Percentiles rank a stretch among this genome's conserved stretches.
Evolutionary conservation across 225 moss, liverwort and hornwort genomes (phyloP).

Genomic region (Bryoerythrophyllum caledonicum): DNA sequence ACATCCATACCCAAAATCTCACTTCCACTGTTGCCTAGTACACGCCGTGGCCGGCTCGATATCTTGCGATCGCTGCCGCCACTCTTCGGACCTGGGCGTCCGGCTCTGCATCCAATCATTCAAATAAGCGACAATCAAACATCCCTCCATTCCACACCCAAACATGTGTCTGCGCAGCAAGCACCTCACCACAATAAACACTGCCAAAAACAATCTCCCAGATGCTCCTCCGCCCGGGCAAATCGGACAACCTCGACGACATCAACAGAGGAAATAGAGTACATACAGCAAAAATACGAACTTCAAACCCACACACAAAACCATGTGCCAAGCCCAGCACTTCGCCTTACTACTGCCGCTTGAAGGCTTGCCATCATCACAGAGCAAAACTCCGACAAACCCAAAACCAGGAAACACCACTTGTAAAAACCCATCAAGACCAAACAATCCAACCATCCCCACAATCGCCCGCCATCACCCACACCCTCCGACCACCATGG

Average conservation of each 20-base stretch:
- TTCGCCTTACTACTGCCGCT: background rate
- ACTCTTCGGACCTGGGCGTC: constrained; percentile 82
- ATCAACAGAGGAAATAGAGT: background rate
- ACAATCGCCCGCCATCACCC: constrained; percentile 1
- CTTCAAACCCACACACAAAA: background rate
- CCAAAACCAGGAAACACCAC: background rate
- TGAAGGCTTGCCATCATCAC: background rate
- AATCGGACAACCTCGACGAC: background rate
- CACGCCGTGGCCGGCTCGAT: constrained; percentile 73
- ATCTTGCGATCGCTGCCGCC: constrained; percentile 74
- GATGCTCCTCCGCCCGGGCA: too few species aligned
- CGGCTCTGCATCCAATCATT: constrained; percentile 52
- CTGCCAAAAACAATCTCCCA: too few species aligned
- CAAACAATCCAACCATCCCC: background rate
- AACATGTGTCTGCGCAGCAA: background rate
- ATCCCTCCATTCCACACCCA: background rate
- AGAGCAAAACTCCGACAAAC: background rate
- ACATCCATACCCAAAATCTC: constrained; percentile 72
- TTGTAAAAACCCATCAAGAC: background rate
- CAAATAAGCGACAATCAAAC: background rate
- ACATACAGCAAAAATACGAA: background rate
- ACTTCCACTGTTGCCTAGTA: constrained; percentile 61
- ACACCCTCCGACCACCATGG: background rate
- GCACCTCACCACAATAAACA: background rate
- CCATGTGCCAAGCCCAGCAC: background rate